Evolutionary conservation across 345 rosid species (phyloP), one percentile per base, ranked within the genome.

Genomic region (Pseudoturritis turrita): DNA sequence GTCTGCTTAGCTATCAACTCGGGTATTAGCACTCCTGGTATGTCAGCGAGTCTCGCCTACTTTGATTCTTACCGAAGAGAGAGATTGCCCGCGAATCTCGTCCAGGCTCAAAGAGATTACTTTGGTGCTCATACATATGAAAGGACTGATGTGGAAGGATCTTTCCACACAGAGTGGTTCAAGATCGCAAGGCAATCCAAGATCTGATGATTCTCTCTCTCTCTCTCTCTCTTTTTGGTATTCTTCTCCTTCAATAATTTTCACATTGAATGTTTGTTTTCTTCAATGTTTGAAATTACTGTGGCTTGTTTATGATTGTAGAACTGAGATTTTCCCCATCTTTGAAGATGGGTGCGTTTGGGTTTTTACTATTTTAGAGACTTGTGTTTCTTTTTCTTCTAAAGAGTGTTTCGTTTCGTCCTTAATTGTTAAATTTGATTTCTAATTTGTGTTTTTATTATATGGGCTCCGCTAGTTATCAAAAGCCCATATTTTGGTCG

Each of bases 81-180:
- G 17, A 82, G 94, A 47, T 62, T 91, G 81, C 96, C 99, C 0
- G 97, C 99, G 28, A 95, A 95, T 81, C 81, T 95, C 69, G 97
- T 95, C 37, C 99, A 95, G 81, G 99, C 99, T 39, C 99, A 95
- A 65, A 72, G 97, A 53, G 99, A 95, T 51, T 95, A 91, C 66
- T 95, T 95, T 68, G 99, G 97, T 21, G 99, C 99, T 62, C 99
- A 95, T 71, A 95, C 99, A 6, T 95, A 95, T 71, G 99, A 95
- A 67, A 85, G 99, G 86, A 77, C 82, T 68, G 99, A 95, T 70
- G 54, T 84, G 63, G 96, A 91, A 70, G 99, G 99, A 36, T 79
- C 96, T 45, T 95, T 88, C 90, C 97, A 95, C 39, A 91, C 97
- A 0, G 99, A 95, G 72, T 95, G 99, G 99, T 94, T 89, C 85